These are phyloP conservation scores for Penicillium sp. DNA, from an alignment of 2,329 filamentous ascomycete species.

Conservation along the genomic window DNA sequence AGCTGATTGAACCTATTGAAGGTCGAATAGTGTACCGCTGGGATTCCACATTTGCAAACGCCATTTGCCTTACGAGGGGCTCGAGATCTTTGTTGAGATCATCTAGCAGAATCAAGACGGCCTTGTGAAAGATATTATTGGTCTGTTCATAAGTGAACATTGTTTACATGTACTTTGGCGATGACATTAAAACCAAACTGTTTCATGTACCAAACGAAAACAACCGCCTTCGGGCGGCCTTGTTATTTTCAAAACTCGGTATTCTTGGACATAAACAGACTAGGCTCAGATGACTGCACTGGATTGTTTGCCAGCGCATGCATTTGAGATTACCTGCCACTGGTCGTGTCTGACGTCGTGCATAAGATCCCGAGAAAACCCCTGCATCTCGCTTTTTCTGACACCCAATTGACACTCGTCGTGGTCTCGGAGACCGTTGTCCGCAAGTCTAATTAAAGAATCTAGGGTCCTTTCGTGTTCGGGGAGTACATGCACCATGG, in stretches of 20 bases:
- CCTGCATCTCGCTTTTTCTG: neutral
- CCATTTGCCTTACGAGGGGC: neutral
- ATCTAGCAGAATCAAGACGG: neutral
- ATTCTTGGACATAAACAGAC: neutral
- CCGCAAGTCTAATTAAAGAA: neutral
- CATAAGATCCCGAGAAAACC: neutral
- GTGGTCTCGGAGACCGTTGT: neutral
- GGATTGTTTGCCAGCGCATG: neutral
- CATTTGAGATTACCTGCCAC: neutral
- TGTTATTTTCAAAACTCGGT: neutral
- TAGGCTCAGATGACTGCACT: neutral
- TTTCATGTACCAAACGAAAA: neutral
- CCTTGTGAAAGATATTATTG: neutral
- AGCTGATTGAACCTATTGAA: neutral
- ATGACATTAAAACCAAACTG: neutral
- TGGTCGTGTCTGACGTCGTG: neutral
- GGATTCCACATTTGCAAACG: neutral
- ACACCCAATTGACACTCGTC: neutral
- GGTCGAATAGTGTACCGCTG: neutral
- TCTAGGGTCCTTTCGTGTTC: neutral
- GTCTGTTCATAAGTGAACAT: neutral
- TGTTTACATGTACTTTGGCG: neutral
- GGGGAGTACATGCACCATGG: neutral
- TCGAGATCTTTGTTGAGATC: neutral
- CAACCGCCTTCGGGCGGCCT: neutral